Base-by-base conservation (phyloP, 2,329 filamentous ascomycete genomes). In the Penicillium rolfsii region DNA sequence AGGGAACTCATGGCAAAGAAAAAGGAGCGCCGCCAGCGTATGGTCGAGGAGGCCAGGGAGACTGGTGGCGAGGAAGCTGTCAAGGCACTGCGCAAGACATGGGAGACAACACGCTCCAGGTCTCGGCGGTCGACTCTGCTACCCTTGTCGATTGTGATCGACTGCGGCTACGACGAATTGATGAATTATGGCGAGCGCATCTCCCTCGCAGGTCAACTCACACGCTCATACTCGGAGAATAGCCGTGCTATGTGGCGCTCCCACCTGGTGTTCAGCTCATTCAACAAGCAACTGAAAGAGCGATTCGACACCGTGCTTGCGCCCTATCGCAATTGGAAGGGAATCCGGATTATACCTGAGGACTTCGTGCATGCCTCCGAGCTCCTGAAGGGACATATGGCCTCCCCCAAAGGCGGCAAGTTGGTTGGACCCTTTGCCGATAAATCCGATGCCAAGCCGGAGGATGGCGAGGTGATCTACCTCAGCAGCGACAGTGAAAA, bases 401-500 rank as follows among this genome's bases (percentile, higher is more conserved):
- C 76, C 22, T 81, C 81, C 0, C 73, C 77, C 0, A 70, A 80
- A 0, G 83, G 83, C 3, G 89, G 89, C 1, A 79, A 81, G 54
- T 68, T 91, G 62, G 84, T 82, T 11, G 88, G 88, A 1, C 75
- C 85, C 1, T 82, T 93, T 55, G 79, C 82, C 57, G 79, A 81
- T 52, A 68, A 71, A 57, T 24, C 62, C 22, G 69, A 72, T 50
- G 70, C 71, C 35, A 72, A 74, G 52, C 68, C 71, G 0, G 72
- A 77, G 59, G 74, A 81, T 61, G 83, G 84, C 52, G 85, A 89
- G 73, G 82, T 97, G 6, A 85, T 99, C 59, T 99, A 99, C 73
- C 86, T 99, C 4, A 91, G 91, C 7, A 93, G 93, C 16, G 95
- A 99, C 76, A 96, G 92, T n/a, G 88, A 90, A 0, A 84, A 96